These are phyloP conservation scores for Eimeria tenella DNA, from an alignment of 169 alveolate species.

Conservation along the genomic window DNA sequence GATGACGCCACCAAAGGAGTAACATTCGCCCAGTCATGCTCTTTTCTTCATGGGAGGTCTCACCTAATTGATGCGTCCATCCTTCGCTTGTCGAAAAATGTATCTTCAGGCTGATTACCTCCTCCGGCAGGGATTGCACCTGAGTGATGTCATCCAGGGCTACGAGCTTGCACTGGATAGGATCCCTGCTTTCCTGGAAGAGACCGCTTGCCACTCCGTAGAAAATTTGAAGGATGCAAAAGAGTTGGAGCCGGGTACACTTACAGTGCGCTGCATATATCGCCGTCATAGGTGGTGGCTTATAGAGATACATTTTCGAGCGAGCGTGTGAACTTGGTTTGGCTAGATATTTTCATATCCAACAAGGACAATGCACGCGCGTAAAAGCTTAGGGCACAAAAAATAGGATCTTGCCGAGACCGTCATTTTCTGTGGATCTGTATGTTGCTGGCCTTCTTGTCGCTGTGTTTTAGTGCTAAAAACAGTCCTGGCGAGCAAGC, in stretches of 20 bases:
- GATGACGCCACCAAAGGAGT: too few relatives aligned
- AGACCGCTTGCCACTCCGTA: slow-evolving; percentile 79
- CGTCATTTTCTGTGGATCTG: background rate
- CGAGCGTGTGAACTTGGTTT: too few relatives aligned
- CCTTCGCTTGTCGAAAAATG: background rate
- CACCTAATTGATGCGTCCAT: background rate
- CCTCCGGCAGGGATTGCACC: slow-evolving; percentile 96
- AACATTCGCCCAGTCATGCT: too few relatives aligned
- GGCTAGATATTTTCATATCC: too few relatives aligned
- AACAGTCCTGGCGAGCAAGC: slow-evolving; percentile 83
- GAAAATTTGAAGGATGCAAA: slow-evolving; percentile 29
- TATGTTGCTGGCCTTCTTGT: background rate
- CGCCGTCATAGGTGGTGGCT: too few relatives aligned
- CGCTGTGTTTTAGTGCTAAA: slow-evolving; percentile 74
- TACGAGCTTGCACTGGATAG: slow-evolving; percentile 97
- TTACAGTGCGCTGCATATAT: too few relatives aligned
- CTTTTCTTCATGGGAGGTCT: too few relatives aligned
- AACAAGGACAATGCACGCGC: too few relatives aligned
- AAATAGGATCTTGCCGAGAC: too few relatives aligned
- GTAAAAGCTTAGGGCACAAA: too few relatives aligned
- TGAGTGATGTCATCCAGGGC: slow-evolving; percentile 97
- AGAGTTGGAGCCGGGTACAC: slow-evolving; percentile 67
- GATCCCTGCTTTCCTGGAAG: slow-evolving; percentile 90
- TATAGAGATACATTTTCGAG: too few relatives aligned
- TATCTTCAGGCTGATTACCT: slow-evolving; percentile 88